Base-by-base conservation (phyloP, 2,329 filamentous ascomycete species). In the Epichloe hybrida region DNA sequence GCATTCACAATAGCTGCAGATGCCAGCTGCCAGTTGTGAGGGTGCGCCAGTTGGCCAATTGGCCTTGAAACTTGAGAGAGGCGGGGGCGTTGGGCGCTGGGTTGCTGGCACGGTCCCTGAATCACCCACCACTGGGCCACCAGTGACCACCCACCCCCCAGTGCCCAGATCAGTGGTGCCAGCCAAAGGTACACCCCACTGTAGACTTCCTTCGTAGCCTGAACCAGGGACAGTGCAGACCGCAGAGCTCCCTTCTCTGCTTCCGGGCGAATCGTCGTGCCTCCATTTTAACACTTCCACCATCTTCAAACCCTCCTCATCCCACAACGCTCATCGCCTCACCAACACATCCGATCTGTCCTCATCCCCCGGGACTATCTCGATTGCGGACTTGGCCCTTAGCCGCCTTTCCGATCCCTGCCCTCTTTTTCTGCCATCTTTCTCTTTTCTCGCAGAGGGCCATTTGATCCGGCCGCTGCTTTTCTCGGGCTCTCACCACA, bases 171-270 rank as follows among this genome's bases (percentile, higher is more conserved):
- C 6, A 7, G 23, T 27, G n/a, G 39, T 17, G n/a, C 40, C 20
- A 31, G 23, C 21, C 64, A 61, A 59, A 59, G 3, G 61, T n/a
- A n/a, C n/a, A n/a, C n/a, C n/a, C n/a, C n/a, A n/a, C n/a, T n/a
- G n/a, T 61, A 64, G 67, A 67, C 66, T 53, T 54, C 51, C 62
- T 64, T 66, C 59, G 63, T 64, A 49, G 64, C 63, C 61, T 60
- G 57, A 61, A 54, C 61, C 62, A 15, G 21, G n/a, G n/a, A 9
- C 17, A 13, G 39, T 31, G 27, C 27, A 31, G 12, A 41, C 17
- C 39, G 9, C 17, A 12, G 17, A 13, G 6, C 21, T 37, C 35
- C n/a, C 37, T 41, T 64, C 60, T 60, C 60, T 60, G 64, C 62
- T 63, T 40, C 15, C 40, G 31, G 21, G 57, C 61, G 66, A 67